These are phyloP conservation scores for Chlamydomonas asymmetrica DNA, from an alignment of 139 green algal species.

Conservation along the genomic window DNA sequence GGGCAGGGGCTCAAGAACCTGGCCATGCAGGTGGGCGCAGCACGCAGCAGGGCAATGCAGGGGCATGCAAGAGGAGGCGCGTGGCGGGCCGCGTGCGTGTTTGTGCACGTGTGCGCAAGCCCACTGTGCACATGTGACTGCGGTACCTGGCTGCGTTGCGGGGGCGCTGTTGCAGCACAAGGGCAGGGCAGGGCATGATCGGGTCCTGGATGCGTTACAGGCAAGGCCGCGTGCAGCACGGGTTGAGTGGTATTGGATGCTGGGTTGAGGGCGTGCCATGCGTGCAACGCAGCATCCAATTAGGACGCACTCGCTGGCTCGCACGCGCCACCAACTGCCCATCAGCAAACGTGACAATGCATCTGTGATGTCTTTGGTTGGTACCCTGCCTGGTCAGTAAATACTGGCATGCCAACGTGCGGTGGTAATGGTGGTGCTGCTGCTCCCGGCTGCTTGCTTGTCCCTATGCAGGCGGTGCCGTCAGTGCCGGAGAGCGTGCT, in stretches of 20 bases:
- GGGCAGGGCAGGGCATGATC: too few species aligned
- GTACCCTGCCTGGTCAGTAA: background rate
- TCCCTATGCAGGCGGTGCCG: slow-evolving; percentile 54
- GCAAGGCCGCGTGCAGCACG: too few species aligned
- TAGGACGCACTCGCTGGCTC: too few species aligned
- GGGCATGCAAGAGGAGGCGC: background rate
- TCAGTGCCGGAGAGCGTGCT: slow-evolving; percentile 71
- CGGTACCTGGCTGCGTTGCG: background rate
- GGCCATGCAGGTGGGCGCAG: slow-evolving; percentile 54
- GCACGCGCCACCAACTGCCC: too few species aligned
- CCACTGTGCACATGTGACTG: slow-evolving; percentile 2
- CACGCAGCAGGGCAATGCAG: too few species aligned
- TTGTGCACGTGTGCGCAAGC: slow-evolving; percentile 1
- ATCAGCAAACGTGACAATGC: too few species aligned
- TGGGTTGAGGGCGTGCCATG: too few species aligned
- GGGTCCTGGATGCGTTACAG: too few species aligned
- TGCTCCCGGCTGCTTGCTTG: background rate
- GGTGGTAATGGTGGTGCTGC: too few species aligned
- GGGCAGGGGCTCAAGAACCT: slow-evolving; percentile 76
- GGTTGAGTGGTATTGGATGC: too few species aligned
- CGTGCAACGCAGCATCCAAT: too few species aligned
- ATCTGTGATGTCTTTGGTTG: background rate
- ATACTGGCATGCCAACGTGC: background rate
- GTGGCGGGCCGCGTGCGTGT: background rate
- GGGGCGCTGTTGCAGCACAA: background rate